These are phyloP conservation scores for Fraxinus paxiana DNA, from an alignment of 305 asterid genomes.

Conservation along the genomic window DNA sequence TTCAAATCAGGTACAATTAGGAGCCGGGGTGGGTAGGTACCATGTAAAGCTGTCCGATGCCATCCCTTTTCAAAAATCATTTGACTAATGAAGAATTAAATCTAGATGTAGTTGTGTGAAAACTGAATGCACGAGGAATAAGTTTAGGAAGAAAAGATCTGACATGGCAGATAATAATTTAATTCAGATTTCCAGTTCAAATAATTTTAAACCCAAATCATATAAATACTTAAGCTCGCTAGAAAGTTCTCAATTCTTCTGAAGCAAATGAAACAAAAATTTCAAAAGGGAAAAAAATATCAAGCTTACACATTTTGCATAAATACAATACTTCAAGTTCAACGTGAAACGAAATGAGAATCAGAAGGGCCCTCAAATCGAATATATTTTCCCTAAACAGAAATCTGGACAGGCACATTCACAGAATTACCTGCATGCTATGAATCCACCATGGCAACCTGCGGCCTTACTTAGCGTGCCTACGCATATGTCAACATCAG, in stretches of 20 bases:
- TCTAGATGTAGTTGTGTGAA: neutral
- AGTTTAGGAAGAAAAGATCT: neutral
- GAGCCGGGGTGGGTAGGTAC: neutral
- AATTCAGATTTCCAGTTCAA: neutral
- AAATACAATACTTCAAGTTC: neutral
- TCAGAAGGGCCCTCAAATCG: neutral
- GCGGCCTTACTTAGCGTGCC: slow-evolving; percentile 97
- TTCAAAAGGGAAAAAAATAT: neutral
- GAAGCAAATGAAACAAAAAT: neutral
- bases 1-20: neutral
- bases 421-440: slow-evolving; percentile 74
- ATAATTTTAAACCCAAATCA: neutral
- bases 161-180: neutral
- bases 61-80: neutral
- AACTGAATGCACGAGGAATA: neutral
- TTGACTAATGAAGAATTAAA: neutral
- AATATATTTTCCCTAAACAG: neutral
- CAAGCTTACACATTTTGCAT: neutral
- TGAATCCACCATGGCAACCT: slow-evolving; percentile 98
- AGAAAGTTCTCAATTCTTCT: neutral
- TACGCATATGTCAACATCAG: slow-evolving; percentile 70
- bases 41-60: neutral
- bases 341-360: neutral
- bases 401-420: neutral
- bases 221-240: neutral